Evolutionary conservation across 1,284 basidiomycete species (phyloP).

Genomic region (Testicularia cyperi): DNA sequence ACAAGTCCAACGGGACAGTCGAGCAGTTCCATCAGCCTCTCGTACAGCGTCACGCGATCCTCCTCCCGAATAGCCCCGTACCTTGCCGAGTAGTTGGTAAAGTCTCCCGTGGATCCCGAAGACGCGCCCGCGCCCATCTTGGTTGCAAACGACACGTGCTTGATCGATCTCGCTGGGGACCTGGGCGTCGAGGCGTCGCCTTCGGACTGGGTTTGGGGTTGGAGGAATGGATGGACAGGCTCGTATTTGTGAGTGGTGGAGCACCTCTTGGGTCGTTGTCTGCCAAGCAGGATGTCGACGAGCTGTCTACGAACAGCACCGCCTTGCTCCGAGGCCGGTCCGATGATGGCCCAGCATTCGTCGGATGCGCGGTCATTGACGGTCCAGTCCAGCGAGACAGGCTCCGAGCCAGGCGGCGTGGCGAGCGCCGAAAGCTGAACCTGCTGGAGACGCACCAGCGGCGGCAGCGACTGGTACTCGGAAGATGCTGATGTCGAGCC

Average conservation of each 20-base stretch:
- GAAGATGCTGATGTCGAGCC: too few relatives aligned
- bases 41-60: constrained; percentile 52
- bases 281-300: constrained; percentile 29
- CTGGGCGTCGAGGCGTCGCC: too few relatives aligned
- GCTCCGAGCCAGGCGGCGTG: not conserved
- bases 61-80: constrained; percentile 56
- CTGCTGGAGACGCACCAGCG: constrained; percentile 10
- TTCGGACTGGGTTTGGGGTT: not conserved
- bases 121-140: constrained; percentile 10
- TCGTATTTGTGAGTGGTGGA: constrained; percentile 1
- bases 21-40: constrained; percentile 47
- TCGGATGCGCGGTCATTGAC: constrained; percentile 27
- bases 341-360: constrained; percentile 55
- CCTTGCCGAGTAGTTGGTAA: constrained; percentile 50
- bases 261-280: constrained; percentile 3
- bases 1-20: constrained; percentile 45
- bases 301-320: constrained; percentile 38
- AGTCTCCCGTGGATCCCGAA: constrained; percentile 30
- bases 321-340: constrained; percentile 41
- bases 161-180: constrained; percentile 13
- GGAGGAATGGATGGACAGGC: constrained; percentile 35
- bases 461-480: too few relatives aligned
- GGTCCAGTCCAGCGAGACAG: constrained; percentile 21
- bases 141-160: constrained; percentile 47
- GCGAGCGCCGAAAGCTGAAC: constrained; percentile 1